Evolutionary conservation across 2,329 filamentous ascomycete genomes (phyloP), one percentile per base, ranked within the genome.

Genomic region (Ceratocystis ficicola): DNA sequence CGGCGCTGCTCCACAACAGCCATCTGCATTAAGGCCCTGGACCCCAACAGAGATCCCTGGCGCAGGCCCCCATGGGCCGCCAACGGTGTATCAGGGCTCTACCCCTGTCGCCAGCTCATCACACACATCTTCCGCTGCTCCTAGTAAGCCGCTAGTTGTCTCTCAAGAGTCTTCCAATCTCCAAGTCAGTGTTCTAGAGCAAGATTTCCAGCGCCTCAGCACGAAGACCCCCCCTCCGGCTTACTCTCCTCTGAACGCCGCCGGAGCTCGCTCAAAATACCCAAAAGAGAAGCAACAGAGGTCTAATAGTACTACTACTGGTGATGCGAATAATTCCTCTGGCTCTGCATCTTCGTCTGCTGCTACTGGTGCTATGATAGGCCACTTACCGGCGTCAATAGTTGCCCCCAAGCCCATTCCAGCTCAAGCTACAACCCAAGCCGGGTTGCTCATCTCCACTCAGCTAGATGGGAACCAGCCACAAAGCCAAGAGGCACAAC

Each of bases 1-100:
- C 73, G 83, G 81, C 25, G 78, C 80, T 44, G 73, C 75, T 41
- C 75, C 77, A 59, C 64, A 62, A 32, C 73, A 73, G 63, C n/a
- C 76, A 17, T 75, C 76, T 67, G 79, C 76, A 30, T 73, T 80
- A 30, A 83, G 93, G 61, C 92, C 92, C 36, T 97, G 93, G 94
- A 97, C 93, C 8, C 94, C 94, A 0, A 97, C 94, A 2, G 94
- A 99, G 74, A 82, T 86, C 66, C 91, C 92, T 1, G 91, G 90
- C 41, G 87, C 86, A 68, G 87, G 91, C 64, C 90, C 90, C 4
- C 90, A 96, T 76, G 92, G 92, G 0, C 91, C 91, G 36, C 91
- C 93, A 0, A 91, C 89, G 0, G 88, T 95, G 1, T 97, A 96
- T 71, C 93, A 96, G 76, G 94, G 94, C 5, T 83, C 84, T 64